These are phyloP conservation scores for Peterozyma toletana DNA, from an alignment of 805 yeast genomes.

Conservation along the genomic window DNA sequence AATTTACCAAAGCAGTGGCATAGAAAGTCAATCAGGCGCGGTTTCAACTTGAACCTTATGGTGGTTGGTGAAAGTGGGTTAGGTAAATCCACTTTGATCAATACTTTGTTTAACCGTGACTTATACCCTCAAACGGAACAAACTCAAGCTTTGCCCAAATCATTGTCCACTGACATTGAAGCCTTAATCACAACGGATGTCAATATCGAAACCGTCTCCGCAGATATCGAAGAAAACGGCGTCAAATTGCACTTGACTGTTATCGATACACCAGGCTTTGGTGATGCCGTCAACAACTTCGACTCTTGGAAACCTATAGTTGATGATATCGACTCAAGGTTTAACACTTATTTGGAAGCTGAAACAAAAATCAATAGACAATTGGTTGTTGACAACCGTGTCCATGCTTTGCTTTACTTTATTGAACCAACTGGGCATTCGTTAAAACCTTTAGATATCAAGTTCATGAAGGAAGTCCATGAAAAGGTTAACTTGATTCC, in stretches of 20 bases:
- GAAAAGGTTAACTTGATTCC: constrained; percentile 92
- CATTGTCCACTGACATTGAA: not conserved
- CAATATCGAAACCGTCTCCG: constrained; percentile 49
- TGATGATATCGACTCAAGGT: constrained; percentile 80
- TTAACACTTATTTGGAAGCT: constrained; percentile 80
- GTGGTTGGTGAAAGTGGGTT: constrained; percentile 89
- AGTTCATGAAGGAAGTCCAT: constrained; percentile 81
- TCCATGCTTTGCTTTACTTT: constrained; percentile 90
- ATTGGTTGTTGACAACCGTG: constrained; percentile 67
- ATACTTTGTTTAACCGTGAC: constrained; percentile 76
- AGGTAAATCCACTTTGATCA: constrained; percentile 88
- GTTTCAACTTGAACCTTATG: constrained; percentile 82
- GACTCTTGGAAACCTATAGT: constrained; percentile 87
- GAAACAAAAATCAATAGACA: constrained; percentile 81
- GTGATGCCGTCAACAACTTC: constrained; percentile 76
- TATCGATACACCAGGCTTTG: constrained; percentile 90
- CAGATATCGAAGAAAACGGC: constrained; percentile 88
- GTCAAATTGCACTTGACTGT: constrained; percentile 80
- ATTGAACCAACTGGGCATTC: constrained; percentile 97
- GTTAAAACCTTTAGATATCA: constrained; percentile 81
- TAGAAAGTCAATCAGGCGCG: constrained; percentile 82
- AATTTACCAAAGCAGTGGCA: constrained; percentile 99
- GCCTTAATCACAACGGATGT: constrained; percentile 27
- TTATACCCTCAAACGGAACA: constrained; percentile 29
- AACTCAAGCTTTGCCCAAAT: not conserved